Evolutionary conservation across 768 basidiomycete species (phyloP).

Genomic region (Kwoniella newhampshirensis): DNA sequence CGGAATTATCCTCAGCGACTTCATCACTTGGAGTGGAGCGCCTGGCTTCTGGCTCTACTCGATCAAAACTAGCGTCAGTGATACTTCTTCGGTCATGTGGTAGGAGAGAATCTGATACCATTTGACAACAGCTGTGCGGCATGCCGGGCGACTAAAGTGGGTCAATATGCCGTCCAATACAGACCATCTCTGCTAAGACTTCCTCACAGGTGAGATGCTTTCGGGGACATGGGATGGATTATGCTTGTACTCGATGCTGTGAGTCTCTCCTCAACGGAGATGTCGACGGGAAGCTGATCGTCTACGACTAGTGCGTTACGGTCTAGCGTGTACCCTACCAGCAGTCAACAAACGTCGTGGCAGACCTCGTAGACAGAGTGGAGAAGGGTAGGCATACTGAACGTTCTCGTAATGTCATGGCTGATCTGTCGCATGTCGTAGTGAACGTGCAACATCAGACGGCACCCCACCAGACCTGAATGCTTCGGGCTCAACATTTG

Average conservation of each 20-base stretch:
- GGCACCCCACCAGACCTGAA: constrained; percentile 1
- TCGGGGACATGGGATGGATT: constrained; percentile 8
- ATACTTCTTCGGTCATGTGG: too few species aligned
- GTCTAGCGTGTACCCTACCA: constrained; percentile 20
- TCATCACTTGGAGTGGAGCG: neutral
- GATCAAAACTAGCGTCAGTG: constrained; percentile 15
- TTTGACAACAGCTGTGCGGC: constrained; percentile 22
- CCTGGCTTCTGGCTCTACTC: too few species aligned
- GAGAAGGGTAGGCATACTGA: neutral
- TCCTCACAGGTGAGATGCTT: constrained; percentile 18
- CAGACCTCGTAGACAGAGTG: constrained; percentile 8
- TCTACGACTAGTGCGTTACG: constrained; percentile 18
- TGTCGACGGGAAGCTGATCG: neutral
- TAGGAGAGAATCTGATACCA: too few species aligned
- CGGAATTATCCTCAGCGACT: neutral
- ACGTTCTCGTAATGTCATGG: neutral
- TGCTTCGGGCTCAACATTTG: neutral
- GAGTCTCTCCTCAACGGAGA: neutral
- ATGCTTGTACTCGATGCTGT: constrained; percentile 18
- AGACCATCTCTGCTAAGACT: neutral
- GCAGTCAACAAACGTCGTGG: constrained; percentile 16
- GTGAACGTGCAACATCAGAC: neutral
- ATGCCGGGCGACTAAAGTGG: constrained; percentile 22
- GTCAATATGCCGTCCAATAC: neutral
- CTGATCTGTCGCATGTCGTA: neutral